Base-by-base conservation (phyloP, 495 filamentous ascomycete species). In the Thermothielavioides terrestris region DNA sequence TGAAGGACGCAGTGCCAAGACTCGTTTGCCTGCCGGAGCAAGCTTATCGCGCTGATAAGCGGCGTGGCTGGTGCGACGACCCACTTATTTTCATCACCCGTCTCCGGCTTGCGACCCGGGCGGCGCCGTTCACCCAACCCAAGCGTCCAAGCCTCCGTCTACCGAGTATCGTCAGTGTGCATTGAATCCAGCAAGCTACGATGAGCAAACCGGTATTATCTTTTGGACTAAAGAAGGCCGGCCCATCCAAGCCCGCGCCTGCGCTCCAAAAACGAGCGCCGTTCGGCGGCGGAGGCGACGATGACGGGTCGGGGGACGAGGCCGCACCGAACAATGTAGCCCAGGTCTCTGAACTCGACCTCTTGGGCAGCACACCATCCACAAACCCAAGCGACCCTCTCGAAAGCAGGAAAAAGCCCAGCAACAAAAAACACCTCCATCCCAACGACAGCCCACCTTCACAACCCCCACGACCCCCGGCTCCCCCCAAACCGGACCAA, bases 151-250 rank as follows among this genome's bases (percentile, higher is more conserved):
- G 9, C 22, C 15, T 36, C 23, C 8, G 3, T 21, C 10, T 14
- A 34, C n/a, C 31, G n/a, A 34, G 3, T 34, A 30, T 34, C 28
- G 8, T 14, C 22, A 10, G 10, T 8, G 20, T 32, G 35, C 26
- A 23, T 23, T 12, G 12, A 35, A 11, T 18, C 1, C 20, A 5
- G 1, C 0, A 17, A 1, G 10, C 23, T 30, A 48, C 26, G 48
- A 60, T 60, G 57, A 60, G 57, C 40, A 60, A 60, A 26, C 57
- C 50, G 12, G 64, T 54, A 0, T 59, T 72, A 35, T 72, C 69
- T 1, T 70, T 72, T 14, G 69, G 69, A 18, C 52, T 71, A 8
- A 71, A 71, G 40, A 65, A 61, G 42, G 41, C 55, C 23, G 51
- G 48, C 22, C 46, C 46, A 4, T 18, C 56, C 10, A 63, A 64